A percentile compares a stretch with the other conserved stretches of the same genome.
Conservation (phyloP, 202 grass and related monocot species). For the Dendrocalamus latiflorus region DNA sequence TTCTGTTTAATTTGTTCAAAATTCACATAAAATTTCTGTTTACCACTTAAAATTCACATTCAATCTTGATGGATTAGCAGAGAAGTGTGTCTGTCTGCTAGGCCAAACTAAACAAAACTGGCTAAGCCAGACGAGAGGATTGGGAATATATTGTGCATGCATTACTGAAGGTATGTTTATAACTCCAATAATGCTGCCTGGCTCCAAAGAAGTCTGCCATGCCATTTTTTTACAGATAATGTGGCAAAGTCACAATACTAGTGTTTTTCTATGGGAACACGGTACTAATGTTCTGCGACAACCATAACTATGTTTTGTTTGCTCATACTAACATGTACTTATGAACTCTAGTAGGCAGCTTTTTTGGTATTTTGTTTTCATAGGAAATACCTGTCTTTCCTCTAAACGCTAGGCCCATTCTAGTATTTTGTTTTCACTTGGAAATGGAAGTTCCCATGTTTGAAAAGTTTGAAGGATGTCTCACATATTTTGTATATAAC, state of each 20-base stretch:
- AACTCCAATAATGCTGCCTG: neutral
- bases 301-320: conserved; percentile 18
- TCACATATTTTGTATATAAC: conserved; percentile 13
- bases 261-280: neutral
- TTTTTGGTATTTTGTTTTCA: conserved; percentile 17
- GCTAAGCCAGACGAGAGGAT: neutral
- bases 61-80: neutral
- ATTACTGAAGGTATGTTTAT: conserved; percentile 5
- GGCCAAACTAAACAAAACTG: neutral
- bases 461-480: conserved; percentile 29
- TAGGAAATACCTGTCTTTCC: neutral
- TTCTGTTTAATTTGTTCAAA: neutral
- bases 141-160: conserved; percentile 4
- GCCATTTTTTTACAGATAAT: neutral
- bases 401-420: neutral
- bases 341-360: neutral
- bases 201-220: neutral
- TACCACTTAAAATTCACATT: neutral
- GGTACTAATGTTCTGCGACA: neutral
- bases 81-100: conserved; percentile 1
- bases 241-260: neutral
- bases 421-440: conserved; percentile 12
- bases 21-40: neutral
- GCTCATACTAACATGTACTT: conserved; percentile 1
- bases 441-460: conserved; percentile 19